These are phyloP conservation scores for Epithele typhae DNA, from an alignment of 768 basidiomycete genomes.

Conservation along the genomic window DNA sequence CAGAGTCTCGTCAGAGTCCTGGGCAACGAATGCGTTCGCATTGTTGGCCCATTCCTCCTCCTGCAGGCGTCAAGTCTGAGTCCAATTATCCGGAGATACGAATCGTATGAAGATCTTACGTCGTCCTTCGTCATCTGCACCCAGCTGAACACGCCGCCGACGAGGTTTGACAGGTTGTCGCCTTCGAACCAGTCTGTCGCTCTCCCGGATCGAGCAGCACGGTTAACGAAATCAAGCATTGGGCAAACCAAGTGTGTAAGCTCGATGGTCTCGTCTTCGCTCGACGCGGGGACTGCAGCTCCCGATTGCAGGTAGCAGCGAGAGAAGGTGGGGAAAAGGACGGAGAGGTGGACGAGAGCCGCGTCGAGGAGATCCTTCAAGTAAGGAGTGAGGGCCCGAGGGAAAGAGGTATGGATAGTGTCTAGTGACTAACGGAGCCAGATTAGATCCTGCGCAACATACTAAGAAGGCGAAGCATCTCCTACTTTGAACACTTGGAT, in stretches of 20 bases:
- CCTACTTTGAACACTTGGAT: constrained; percentile 82
- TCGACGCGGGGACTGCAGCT: constrained; percentile 54
- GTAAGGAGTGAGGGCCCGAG: constrained; percentile 61
- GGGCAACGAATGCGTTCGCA: constrained; percentile 88
- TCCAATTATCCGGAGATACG: not conserved
- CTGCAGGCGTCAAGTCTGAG: constrained; percentile 34
- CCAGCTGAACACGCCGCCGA: constrained; percentile 60
- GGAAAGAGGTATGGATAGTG: constrained; percentile 77
- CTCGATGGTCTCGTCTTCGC: constrained; percentile 74
- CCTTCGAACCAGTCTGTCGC: constrained; percentile 60
- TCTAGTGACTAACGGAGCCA: constrained; percentile 76
- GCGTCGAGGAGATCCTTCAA: constrained; percentile 55
- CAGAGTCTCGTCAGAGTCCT: constrained; percentile 90
- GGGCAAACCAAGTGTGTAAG: constrained; percentile 74
- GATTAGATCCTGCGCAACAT: too few species aligned
- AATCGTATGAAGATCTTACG: constrained; percentile 48
- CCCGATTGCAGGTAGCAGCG: constrained; percentile 56
- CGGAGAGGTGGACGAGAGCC: constrained; percentile 56
- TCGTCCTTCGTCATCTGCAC: constrained; percentile 89
- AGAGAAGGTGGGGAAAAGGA: constrained; percentile 55
- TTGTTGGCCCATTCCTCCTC: constrained; percentile 89
- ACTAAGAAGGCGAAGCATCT: not conserved
- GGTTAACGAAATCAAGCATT: constrained; percentile 76
- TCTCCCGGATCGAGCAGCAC: constrained; percentile 58
- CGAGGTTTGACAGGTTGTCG: constrained; percentile 45